Base-by-base conservation (phyloP, 2,329 filamentous ascomycete genomes). In the Colletotrichum eleusines region DNA sequence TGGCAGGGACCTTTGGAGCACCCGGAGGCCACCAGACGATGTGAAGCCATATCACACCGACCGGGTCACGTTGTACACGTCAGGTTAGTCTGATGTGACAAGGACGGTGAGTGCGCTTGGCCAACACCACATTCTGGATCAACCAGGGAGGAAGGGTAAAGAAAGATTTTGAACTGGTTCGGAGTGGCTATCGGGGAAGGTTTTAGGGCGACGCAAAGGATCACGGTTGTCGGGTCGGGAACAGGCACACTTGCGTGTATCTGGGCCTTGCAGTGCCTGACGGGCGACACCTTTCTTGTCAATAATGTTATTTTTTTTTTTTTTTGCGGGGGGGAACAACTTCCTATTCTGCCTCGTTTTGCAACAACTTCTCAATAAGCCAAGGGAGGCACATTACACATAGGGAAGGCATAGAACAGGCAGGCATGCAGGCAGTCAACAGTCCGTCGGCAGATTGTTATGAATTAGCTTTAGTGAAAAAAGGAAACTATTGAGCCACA, bases 391-490 rank as follows among this genome's bases (percentile, higher is more conserved):
- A 62, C 33, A 44, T 26, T 59, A n/a, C 69, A 63, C 58, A 57
- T 59, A 42, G 51, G 44, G 53, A 46, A 50, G 54, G 46, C 48
- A 61, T 66, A 57, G 60, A 72, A 53, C 53, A 70, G 57, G 63
- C 57, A 70, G 61, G 23, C 62, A 71, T 70, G 54, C 53, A 70
- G 57, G 63, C 57, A 70, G 61, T 28, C 62, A 71, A 66, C 58
- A 67, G 58, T 72, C 63, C 67, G 57, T 72, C 42, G 68, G 62
- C 71, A 72, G 62, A 72, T 72, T 72, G 67, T 71, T 72, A 71
- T n/a, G 58, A 67, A 68, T 46, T 54, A 72, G 62, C 63, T 65
- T 63, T 51, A 62, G 50, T 69, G 38, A 55, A 40, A 66, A 53
- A 66, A 48, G n/a, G 20, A 67, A 63, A 63, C 58, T 38, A 46